Percentiles rank a stretch among this genome's conserved stretches.
Evolutionary conservation across 148 eudicot genomes (phyloP).

Genomic region (Persicaria maculosa): DNA sequence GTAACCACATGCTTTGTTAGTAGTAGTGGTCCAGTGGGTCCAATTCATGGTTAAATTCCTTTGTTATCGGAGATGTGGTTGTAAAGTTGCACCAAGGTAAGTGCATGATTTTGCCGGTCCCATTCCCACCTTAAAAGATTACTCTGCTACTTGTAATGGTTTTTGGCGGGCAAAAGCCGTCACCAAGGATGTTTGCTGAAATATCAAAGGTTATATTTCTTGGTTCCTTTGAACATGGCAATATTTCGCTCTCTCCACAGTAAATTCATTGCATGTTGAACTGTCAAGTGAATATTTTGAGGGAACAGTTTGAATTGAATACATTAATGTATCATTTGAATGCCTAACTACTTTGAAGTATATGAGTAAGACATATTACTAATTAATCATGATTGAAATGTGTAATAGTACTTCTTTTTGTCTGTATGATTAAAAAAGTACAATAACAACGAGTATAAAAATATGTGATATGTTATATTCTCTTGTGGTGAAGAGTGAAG

Average conservation of each 20-base stretch:
- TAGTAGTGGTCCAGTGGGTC: neutral
- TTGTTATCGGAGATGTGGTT: neutral
- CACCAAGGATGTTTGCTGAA: neutral
- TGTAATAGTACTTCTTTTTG: no score
- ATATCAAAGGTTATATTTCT: neutral
- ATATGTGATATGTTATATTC: neutral
- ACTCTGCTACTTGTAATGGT: neutral
- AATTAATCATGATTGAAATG: no score
- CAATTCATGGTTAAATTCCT: neutral
- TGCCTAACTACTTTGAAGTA: no score
- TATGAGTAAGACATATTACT: no score
- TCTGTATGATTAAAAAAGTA: neutral
- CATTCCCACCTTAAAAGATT: neutral
- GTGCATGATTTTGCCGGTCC: neutral
- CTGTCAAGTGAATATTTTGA: no score
- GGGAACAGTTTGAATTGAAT: no score
- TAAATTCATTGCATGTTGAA: no score
- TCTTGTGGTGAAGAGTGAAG: neutral
- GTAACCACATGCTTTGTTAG: neutral
- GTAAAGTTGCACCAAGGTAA: neutral
- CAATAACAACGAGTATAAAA: neutral
- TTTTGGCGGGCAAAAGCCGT: neutral
- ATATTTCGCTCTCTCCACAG: neutral
- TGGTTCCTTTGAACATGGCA: neutral
- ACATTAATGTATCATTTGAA: no score